phyloP scores from a whole-genome alignment of 164 flowering plant genomes.

The Berberis vulgaris region DNA sequence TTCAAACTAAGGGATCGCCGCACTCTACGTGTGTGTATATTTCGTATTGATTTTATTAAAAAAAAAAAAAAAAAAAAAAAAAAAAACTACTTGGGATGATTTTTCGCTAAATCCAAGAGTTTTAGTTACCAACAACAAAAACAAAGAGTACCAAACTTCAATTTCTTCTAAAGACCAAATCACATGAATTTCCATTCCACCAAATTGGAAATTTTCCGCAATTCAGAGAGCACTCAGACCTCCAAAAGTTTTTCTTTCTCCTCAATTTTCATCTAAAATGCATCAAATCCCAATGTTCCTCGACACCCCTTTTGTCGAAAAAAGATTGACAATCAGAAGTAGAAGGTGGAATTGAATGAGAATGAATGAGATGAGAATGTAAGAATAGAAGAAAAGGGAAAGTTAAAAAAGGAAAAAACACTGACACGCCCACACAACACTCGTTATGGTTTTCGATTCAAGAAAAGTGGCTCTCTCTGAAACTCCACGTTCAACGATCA shows the following conservation, averaged over 20 bases:
- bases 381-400: slow-evolving; percentile 1
- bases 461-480: slow-evolving; percentile 20
- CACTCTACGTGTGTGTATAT: too few species aligned
- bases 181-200: slow-evolving; percentile 3
- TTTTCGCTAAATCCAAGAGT: too few species aligned
- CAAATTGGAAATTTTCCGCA: background rate
- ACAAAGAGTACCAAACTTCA: too few species aligned
- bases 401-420: background rate
- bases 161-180: background rate
- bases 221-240: slow-evolving; percentile 8
- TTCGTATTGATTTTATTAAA: too few species aligned
- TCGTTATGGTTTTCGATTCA: slow-evolving; percentile 16
- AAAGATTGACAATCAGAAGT: background rate
- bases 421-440: slow-evolving; percentile 16
- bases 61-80: too few species aligned
- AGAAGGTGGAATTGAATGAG: background rate
- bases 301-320: background rate
- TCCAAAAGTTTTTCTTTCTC: background rate
- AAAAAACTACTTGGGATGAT: too few species aligned
- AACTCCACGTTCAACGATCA: slow-evolving; percentile 16
- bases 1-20: too few species aligned
- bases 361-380: background rate
- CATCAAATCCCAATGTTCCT: background rate
- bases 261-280: background rate
- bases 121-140: too few species aligned